Percentiles rank a stretch among this genome's conserved stretches.
These are phyloP conservation scores for Dentipellis fragilis DNA, from an alignment of 768 basidiomycete species.

Conservation along the genomic window DNA sequence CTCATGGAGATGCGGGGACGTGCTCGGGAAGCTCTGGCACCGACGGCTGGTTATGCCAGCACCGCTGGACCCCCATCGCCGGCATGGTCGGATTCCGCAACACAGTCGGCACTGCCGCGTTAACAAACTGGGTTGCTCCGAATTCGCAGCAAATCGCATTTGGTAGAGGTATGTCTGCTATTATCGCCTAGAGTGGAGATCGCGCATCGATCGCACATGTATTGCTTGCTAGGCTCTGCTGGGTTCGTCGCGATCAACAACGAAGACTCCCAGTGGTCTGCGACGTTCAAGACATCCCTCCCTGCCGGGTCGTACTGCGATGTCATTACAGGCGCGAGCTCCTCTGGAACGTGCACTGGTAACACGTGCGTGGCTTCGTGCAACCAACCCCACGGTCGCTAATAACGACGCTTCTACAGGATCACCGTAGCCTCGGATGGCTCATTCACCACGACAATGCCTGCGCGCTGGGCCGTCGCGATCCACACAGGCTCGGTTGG, in stretches of 20 bases:
- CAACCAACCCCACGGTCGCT: background rate
- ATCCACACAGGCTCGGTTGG: slow-evolving; percentile 14
- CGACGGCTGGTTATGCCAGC: slow-evolving; percentile 59
- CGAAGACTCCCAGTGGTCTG: slow-evolving; percentile 41
- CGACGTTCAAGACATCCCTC: slow-evolving; percentile 47
- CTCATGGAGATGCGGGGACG: slow-evolving; percentile 30
- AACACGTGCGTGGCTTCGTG: slow-evolving; percentile 24
- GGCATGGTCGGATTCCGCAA: slow-evolving; percentile 59
- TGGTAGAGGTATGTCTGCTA: slow-evolving; percentile 36
- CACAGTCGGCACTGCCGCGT: slow-evolving; percentile 37
- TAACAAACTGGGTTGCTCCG: slow-evolving; percentile 52
- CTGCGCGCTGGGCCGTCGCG: slow-evolving; percentile 17
- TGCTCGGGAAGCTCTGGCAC: slow-evolving; percentile 40
- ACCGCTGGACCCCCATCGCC: slow-evolving; percentile 44
- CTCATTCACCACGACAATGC: slow-evolving; percentile 15
- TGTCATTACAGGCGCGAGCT: slow-evolving; percentile 40
- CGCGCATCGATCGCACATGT: background rate
- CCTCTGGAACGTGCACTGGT: slow-evolving; percentile 38
- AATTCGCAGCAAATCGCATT: slow-evolving; percentile 55
- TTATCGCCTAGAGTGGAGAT: background rate
- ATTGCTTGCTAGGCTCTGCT: slow-evolving; percentile 27
- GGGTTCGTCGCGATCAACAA: slow-evolving; percentile 68
- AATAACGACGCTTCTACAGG: slow-evolving; percentile 8
- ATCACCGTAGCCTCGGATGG: slow-evolving; percentile 7
- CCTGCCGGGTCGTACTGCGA: slow-evolving; percentile 56